Evolutionary conservation across 2,329 filamentous ascomycete species (phyloP).

Genomic region (Fusarium sacchari): DNA sequence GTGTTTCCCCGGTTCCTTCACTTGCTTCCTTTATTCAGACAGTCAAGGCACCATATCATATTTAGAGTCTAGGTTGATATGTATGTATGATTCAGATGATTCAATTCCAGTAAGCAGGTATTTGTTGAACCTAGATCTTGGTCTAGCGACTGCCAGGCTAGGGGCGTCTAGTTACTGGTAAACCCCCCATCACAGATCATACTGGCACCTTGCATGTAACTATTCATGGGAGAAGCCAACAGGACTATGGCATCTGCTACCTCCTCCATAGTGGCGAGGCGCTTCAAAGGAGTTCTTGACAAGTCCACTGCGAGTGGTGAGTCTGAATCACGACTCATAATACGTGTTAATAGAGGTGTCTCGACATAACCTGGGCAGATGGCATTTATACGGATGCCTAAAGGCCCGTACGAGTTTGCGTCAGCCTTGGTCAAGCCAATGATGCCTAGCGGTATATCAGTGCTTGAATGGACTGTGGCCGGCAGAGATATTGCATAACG

Average conservation of each 20-base stretch:
- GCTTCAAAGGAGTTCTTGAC: slow-evolving; percentile 57
- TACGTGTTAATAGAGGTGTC: slow-evolving; percentile 51
- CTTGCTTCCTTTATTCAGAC: not conserved
- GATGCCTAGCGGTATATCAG: slow-evolving; percentile 44
- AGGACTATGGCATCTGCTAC: slow-evolving; percentile 64
- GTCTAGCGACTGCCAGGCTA: not conserved
- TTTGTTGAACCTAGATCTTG: not conserved
- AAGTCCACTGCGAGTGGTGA: slow-evolving; percentile 52
- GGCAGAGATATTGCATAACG: not conserved
- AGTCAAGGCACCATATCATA: not conserved
- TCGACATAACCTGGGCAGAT: slow-evolving; percentile 65
- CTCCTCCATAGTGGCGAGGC: slow-evolving; percentile 61
- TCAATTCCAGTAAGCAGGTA: too few species aligned
- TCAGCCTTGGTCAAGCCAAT: slow-evolving; percentile 65
- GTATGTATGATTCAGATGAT: not conserved
- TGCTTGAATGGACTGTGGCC: not conserved
- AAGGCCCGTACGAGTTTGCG: slow-evolving; percentile 60
- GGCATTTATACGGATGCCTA: slow-evolving; percentile 67
- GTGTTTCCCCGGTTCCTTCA: not conserved
- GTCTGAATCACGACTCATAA: slow-evolving; percentile 38
- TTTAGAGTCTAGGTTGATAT: not conserved
- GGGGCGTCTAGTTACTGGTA: slow-evolving; percentile 39
- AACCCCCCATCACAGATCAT: slow-evolving; percentile 60
- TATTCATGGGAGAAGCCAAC: slow-evolving; percentile 62
- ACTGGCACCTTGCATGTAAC: slow-evolving; percentile 61